Conservation (phyloP, 352 stramenopile species). For the Phytophthora vignae region DNA sequence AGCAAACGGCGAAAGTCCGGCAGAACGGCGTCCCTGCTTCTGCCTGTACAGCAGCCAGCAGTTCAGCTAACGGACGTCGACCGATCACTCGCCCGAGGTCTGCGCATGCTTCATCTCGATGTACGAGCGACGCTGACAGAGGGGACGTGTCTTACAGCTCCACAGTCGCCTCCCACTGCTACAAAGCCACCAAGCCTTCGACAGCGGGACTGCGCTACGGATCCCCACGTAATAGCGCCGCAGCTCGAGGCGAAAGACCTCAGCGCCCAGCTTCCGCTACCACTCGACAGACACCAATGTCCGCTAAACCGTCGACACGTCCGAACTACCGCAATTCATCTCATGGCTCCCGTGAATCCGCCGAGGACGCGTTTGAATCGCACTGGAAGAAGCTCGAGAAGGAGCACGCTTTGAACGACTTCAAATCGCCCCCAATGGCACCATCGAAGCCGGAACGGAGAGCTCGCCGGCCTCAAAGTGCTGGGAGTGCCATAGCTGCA, state of each 20-base stretch:
- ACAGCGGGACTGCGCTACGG: conserved; percentile 47
- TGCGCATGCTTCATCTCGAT: conserved; percentile 38
- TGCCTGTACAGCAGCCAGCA: conserved; percentile 2
- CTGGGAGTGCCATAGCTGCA: conserved; percentile 19
- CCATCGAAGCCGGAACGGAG: conserved; percentile 12
- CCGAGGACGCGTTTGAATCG: conserved; percentile 36
- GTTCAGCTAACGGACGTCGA: not conserved
- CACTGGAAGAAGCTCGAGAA: conserved; percentile 56
- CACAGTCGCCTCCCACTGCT: conserved; percentile 69
- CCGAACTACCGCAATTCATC: conserved; percentile 7
- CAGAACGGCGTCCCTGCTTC: conserved; percentile 30
- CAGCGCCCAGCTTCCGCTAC: conserved; percentile 31
- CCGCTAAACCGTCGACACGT: conserved; percentile 31
- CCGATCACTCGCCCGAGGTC: conserved; percentile 43
- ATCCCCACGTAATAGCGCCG: conserved; percentile 26
- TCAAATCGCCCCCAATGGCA: not conserved
- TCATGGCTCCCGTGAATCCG: conserved; percentile 1
- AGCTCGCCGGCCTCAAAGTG: conserved; percentile 52
- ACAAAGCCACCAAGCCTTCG: conserved; percentile 61
- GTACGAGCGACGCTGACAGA: conserved; percentile 1
- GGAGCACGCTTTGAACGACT: conserved; percentile 39
- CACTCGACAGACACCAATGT: conserved; percentile 40
- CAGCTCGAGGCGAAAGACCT: conserved; percentile 6
- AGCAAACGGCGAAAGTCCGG: conserved; percentile 37
- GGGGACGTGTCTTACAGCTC: conserved; percentile 64